Evolutionary conservation across 345 rosid species (phyloP).

Genomic region (Schrenkiella parvula): DNA sequence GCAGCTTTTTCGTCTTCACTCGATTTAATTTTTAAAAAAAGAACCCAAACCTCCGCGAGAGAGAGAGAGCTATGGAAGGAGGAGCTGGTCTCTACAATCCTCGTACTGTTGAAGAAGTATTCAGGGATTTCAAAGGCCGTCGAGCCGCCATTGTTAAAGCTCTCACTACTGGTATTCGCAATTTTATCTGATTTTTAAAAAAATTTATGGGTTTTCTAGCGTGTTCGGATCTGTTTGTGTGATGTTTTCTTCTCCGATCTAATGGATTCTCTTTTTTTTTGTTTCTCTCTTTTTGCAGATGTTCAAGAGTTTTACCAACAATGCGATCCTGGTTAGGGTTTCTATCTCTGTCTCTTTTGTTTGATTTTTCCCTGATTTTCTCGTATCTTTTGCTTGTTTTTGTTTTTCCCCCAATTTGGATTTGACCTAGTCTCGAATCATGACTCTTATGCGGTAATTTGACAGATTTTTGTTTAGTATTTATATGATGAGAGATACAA

Average conservation of each 20-base stretch:
- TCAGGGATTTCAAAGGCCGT: constrained; percentile 74
- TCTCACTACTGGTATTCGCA: constrained; percentile 48
- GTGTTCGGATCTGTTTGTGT: background rate
- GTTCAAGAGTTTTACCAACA: constrained; percentile 65
- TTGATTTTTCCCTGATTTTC: background rate
- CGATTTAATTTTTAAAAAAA: background rate
- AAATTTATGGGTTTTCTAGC: background rate
- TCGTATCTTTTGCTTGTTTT: background rate
- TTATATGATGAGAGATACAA: background rate
- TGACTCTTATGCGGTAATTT: background rate
- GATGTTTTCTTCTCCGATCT: constrained; percentile 26
- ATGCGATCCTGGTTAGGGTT: constrained; percentile 86
- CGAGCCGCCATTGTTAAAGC: constrained; percentile 75
- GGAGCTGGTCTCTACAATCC: constrained; percentile 51
- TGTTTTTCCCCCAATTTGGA: background rate
- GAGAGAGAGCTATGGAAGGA: constrained; percentile 39
- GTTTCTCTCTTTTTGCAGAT: constrained; percentile 64
- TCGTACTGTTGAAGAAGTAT: constrained; percentile 74
- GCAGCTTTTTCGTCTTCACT: background rate
- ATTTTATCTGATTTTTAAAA: background rate
- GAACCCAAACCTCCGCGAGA: background rate
- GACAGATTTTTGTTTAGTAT: background rate
- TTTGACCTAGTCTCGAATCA: background rate
- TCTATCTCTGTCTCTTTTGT: background rate
- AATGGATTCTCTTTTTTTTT: background rate